Conservation (phyloP, 345 rosid genomes). For the Corymbia maculata region DNA sequence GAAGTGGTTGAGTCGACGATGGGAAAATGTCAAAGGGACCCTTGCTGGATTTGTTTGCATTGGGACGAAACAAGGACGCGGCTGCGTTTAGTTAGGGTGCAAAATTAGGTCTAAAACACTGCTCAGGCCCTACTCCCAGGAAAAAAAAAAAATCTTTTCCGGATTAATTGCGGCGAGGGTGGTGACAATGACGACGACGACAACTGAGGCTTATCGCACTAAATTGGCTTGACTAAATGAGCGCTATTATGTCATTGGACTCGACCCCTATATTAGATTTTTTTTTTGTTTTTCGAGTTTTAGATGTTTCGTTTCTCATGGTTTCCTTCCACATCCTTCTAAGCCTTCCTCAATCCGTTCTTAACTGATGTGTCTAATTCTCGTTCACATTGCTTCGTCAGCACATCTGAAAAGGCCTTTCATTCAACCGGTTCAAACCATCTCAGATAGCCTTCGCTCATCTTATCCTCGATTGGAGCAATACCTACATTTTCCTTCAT, state of each 20-base stretch:
- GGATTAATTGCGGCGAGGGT: accelerated
- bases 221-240: not conserved
- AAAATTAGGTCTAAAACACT: not conserved
- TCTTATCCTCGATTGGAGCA: not conserved
- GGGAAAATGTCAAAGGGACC: not conserved
- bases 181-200: accelerated
- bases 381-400: accelerated
- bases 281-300: accelerated
- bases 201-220: not conserved
- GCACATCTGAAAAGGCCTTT: not conserved
- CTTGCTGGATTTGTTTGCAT: not conserved
- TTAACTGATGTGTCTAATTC: not conserved
- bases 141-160: accelerated
- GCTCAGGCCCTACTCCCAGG: accelerated
- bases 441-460: accelerated
- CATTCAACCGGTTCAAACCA: accelerated
- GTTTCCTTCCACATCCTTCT: not conserved
- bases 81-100: not conserved
- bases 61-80: not conserved
- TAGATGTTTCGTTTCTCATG: not conserved
- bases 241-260: not conserved
- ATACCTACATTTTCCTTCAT: accelerated
- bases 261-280: too few species aligned
- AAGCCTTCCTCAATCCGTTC: not conserved
- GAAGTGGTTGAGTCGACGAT: not conserved